Evolutionary conservation across 305 asterid genomes (phyloP).

Genomic region (Petunia hybrid): DNA sequence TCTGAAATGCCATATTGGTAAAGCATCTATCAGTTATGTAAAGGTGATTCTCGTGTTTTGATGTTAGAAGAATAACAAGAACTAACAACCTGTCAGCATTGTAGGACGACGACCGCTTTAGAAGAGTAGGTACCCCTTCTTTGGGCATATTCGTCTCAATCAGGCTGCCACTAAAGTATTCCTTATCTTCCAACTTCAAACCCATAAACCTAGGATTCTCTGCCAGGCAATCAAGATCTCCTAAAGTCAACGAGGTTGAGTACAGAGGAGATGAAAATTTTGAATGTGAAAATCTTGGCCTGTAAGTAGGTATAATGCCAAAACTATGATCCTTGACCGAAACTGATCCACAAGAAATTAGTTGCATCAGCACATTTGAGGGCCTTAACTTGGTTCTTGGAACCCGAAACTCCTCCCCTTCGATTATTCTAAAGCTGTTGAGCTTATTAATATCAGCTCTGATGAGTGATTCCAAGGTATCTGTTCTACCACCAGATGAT

Average conservation of each 20-base stretch:
- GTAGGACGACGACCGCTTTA: conserved; percentile 80
- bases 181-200: conserved; percentile 78
- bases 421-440: conserved; percentile 85
- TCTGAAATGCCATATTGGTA: neutral
- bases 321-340: conserved; percentile 90
- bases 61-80: neutral
- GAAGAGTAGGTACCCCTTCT: conserved; percentile 63
- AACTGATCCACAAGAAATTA: conserved; percentile 92
- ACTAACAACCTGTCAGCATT: conserved; percentile 71
- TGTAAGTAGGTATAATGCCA: conserved; percentile 81
- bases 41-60: neutral
- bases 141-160: conserved; percentile 72
- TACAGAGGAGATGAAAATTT: conserved; percentile 82
- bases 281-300: conserved; percentile 83
- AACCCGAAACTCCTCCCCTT: conserved; percentile 71
- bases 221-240: conserved; percentile 77
- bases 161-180: conserved; percentile 91
- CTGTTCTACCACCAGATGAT: conserved; percentile 83
- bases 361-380: conserved; percentile 85
- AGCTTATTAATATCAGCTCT: conserved; percentile 83
- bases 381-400: conserved; percentile 76
- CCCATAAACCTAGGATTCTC: conserved; percentile 75
- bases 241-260: conserved; percentile 73
- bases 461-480: conserved; percentile 89
- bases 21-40: neutral